phyloP scores from a whole-genome alignment of 352 stramenopile species.

The Phytophthora boehmeriae region DNA sequence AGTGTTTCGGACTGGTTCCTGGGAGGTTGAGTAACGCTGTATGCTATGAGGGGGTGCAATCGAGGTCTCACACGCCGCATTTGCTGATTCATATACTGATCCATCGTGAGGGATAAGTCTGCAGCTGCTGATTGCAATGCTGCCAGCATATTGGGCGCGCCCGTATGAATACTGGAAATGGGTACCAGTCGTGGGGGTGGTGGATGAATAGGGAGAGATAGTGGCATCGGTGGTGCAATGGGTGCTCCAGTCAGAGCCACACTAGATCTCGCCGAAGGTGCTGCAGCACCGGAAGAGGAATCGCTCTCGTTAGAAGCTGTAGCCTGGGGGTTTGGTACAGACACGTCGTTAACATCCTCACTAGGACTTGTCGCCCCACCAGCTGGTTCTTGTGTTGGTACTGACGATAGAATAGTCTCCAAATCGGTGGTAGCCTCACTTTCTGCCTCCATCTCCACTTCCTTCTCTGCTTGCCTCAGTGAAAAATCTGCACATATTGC shows the following conservation, averaged over 20 bases:
- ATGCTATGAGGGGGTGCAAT: constrained; percentile 50
- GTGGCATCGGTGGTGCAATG: constrained; percentile 27
- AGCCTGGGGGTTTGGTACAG: constrained; percentile 44
- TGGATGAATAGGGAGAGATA: constrained; percentile 42
- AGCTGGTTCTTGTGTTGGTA: constrained; percentile 59
- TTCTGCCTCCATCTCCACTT: constrained; percentile 81
- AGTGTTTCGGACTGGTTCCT: constrained; percentile 34
- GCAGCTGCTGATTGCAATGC: constrained; percentile 64
- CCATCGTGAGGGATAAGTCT: constrained; percentile 72
- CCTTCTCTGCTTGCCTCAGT: constrained; percentile 86
- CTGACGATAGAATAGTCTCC: constrained; percentile 71
- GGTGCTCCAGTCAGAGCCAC: constrained; percentile 8
- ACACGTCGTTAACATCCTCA: constrained; percentile 70
- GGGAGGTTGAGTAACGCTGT: constrained; percentile 39
- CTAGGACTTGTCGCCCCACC: constrained; percentile 60
- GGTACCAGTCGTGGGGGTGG: constrained; percentile 43
- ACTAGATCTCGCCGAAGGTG: constrained; percentile 12
- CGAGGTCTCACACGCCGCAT: constrained; percentile 79
- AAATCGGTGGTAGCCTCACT: constrained; percentile 76
- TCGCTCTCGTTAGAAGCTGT: constrained; percentile 43
- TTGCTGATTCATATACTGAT: constrained; percentile 85
- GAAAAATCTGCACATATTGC: constrained; percentile 96
- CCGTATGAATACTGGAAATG: constrained; percentile 36
- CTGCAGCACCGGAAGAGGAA: constrained; percentile 31
- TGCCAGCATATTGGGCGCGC: constrained; percentile 61